Percentiles rank a stretch among this genome's conserved stretches.
Evolutionary conservation across 208 protist genomes (phyloP).

Genomic region (Trypanosomatidae sp.): DNA sequence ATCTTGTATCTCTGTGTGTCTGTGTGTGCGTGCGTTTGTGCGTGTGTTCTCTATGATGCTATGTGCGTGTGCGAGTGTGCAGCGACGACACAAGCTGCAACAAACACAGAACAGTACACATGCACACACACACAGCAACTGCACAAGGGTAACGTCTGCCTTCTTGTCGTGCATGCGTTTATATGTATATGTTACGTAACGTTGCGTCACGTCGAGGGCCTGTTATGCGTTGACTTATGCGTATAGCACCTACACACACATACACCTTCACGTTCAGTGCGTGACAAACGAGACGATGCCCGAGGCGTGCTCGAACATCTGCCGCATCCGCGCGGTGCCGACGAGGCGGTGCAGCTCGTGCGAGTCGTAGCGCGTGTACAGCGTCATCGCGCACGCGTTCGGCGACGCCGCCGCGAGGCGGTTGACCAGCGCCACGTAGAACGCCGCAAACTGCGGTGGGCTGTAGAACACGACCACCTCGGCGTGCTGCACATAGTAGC

Average conservation of each 20-base stretch:
- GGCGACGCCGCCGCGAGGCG: slow-evolving; percentile 42
- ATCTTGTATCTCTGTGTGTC: slow-evolving; percentile 6
- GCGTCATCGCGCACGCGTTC: slow-evolving; percentile 69
- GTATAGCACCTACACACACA: neutral
- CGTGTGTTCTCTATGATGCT: slow-evolving; percentile 1
- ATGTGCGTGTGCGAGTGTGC: neutral
- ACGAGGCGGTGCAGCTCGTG: slow-evolving; percentile 87
- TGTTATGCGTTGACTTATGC: neutral
- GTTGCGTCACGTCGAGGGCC: too few species aligned
- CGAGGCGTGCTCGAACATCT: slow-evolving; percentile 61
- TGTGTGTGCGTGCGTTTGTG: neutral
- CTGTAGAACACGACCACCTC: slow-evolving; percentile 93
- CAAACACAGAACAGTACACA: too few species aligned
- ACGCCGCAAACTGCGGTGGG: slow-evolving; percentile 84
- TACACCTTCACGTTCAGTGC: slow-evolving; percentile 11
- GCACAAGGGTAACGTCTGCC: neutral
- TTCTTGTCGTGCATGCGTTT: neutral
- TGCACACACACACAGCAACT: slow-evolving; percentile 3
- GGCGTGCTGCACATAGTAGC: slow-evolving; percentile 88
- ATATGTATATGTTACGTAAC: neutral
- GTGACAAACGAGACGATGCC: slow-evolving; percentile 77
- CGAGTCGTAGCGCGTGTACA: slow-evolving; percentile 90
- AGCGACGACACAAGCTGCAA: neutral
- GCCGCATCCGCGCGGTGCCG: slow-evolving; percentile 61
- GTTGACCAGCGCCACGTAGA: slow-evolving; percentile 91